These are phyloP conservation scores for Annulohypoxylon maeteangense DNA, from an alignment of 495 filamentous ascomycete species.

Conservation along the genomic window DNA sequence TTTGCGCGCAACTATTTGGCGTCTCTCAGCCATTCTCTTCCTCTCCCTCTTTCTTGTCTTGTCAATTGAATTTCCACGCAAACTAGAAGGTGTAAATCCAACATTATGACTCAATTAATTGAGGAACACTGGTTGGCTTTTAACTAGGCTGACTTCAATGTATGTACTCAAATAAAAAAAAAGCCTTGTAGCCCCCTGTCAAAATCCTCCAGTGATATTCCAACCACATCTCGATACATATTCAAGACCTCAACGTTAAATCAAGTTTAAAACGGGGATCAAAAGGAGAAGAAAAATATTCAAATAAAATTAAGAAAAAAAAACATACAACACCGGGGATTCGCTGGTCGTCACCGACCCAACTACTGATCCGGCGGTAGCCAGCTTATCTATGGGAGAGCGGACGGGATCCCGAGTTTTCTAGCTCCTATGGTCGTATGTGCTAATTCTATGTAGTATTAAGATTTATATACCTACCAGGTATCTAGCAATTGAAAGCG, in stretches of 20 bases:
- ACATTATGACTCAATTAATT: neutral
- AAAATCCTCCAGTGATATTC: too few relatives aligned
- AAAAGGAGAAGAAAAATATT: neutral
- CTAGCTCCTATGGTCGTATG: constrained; percentile 59
- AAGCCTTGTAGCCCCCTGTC: too few relatives aligned
- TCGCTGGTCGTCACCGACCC: constrained; percentile 63
- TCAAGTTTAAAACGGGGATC: neutral
- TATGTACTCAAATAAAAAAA: neutral
- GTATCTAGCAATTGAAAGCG: too few relatives aligned
- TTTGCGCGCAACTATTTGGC: neutral
- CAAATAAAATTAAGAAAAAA: neutral
- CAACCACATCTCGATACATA: neutral
- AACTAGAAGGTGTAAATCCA: neutral
- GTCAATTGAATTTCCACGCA: neutral
- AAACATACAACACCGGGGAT: constrained; percentile 61
- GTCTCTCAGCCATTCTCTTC: neutral
- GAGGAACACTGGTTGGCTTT: neutral
- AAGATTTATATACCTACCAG: neutral
- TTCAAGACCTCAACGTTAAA: neutral
- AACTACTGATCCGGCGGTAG: constrained; percentile 57
- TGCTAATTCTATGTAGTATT: neutral
- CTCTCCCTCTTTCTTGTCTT: neutral
- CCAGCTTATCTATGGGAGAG: constrained; percentile 59
- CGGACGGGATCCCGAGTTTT: constrained; percentile 63
- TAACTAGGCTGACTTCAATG: neutral